Percentiles rank a stretch among this genome's conserved stretches.
Evolutionary conservation across 768 basidiomycete genomes (phyloP).

Genomic region (Jaapia argillacea): DNA sequence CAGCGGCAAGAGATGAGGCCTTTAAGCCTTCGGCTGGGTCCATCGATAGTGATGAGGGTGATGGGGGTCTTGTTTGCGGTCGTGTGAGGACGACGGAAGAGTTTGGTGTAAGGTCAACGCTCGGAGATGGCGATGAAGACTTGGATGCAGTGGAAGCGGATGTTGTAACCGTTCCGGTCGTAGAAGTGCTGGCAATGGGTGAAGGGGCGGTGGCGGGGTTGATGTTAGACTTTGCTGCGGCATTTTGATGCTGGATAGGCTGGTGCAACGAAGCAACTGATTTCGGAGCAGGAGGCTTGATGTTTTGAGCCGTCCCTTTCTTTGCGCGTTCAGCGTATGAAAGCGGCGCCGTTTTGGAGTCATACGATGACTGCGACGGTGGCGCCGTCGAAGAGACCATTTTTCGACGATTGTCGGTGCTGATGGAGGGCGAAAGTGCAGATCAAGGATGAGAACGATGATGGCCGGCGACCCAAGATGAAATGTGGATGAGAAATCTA

Average conservation of each 20-base stretch:
- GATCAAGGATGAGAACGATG: too few relatives aligned
- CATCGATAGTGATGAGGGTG: too few relatives aligned
- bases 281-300: slow-evolving; percentile 8
- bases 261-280: background rate
- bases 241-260: background rate
- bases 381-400: slow-evolving; percentile 25
- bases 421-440: slow-evolving; percentile 6
- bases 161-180: background rate
- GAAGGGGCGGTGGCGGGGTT: background rate
- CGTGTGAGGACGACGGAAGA: too few relatives aligned
- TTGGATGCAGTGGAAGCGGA: background rate
- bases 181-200: background rate
- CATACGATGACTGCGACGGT: slow-evolving; percentile 15
- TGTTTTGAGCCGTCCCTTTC: slow-evolving; percentile 22
- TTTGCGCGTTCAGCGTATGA: slow-evolving; percentile 39
- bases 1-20: too few relatives aligned
- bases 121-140: background rate
- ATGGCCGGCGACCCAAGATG: too few relatives aligned
- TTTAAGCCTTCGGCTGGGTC: background rate
- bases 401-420: slow-evolving; percentile 5
- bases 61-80: too few relatives aligned
- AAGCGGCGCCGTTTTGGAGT: slow-evolving; percentile 28
- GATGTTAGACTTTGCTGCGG: background rate
- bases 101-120: background rate
- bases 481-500: too few relatives aligned